Percentiles rank a stretch among this genome's conserved stretches.
Evolutionary conservation across 176 grass and related monocot species (phyloP).

Genomic region (sorghum (Sorghum bicolor)): DNA sequence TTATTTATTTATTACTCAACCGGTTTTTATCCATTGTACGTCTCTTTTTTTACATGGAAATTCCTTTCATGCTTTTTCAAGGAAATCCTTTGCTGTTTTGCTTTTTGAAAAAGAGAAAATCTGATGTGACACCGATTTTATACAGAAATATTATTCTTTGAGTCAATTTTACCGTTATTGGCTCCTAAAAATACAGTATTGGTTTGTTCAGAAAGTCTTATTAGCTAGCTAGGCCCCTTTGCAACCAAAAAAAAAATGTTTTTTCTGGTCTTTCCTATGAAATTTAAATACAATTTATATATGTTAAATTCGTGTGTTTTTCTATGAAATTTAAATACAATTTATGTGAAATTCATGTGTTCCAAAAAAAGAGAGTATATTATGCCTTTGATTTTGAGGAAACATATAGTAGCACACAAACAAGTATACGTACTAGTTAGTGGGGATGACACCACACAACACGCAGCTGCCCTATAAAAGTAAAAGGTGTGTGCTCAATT

Average conservation of each 20-base stretch:
- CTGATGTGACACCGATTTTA: background rate
- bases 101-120: no score
- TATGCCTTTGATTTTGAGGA: background rate
- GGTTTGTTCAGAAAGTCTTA: no score
- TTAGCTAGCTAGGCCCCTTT: no score
- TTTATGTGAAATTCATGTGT: background rate
- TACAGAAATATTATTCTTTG: no score
- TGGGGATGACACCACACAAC: conserved; percentile 7
- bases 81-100: no score
- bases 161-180: no score
- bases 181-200: no score
- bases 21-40: background rate
- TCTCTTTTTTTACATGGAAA: no score
- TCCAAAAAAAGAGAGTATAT: background rate
- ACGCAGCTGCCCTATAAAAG: background rate
- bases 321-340: background rate
- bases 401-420: background rate
- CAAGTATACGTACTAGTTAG: background rate
- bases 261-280: no score
- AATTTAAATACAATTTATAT: no score
- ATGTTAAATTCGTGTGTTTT: no score
- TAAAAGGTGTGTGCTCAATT: background rate
- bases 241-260: no score
- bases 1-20: background rate
- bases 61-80: background rate